Evolutionary conservation across 306 rosid species (phyloP), one percentile per base, ranked within the genome.

Genomic region (Gynostemma pentaphyllum): DNA sequence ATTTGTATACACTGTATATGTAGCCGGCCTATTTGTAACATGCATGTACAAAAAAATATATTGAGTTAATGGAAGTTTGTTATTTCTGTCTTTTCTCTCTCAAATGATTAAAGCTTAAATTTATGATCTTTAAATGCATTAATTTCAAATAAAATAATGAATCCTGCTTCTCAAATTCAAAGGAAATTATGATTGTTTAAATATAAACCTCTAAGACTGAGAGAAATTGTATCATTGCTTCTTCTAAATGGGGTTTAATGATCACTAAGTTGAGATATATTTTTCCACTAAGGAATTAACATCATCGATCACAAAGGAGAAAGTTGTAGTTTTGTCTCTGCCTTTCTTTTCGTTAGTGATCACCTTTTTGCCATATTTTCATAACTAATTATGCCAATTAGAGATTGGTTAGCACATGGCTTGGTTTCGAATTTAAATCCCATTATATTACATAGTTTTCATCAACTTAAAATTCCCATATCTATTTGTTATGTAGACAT

Each of bases 241-340:
- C 50, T 69, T 68, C 48, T 27, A 59, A 55, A 24, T 44, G 62
- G 74, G 69, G 62, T 23, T 62, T 80, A 70, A 60, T 60, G 49
- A 78, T 62, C 69, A 68, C 72, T 50, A 47, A 39, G 65, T 64
- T 26, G 70, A 53, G 69, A 67, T 52, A 80, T 1, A 18, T 56
- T 40, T 12, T 18, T n/a, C 83, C 75, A 75, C 76, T 73, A 68
- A 62, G 71, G 24, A 56, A 59, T 62, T 24, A 67, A 72, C 48
- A 46, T 69, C 68, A 46, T 28, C 32, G 64, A 45, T 45, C 71
- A 72, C 67, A 9, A 53, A 21, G 22, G 21, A 26, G 55, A 24
- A 45, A 29, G 32, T 45, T 18, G 2, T 56, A 10, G 9, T 53
- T 15, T 53, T 53, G 19, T 52, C 60, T n/a, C 22, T 53, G 9